A percentile compares a stretch with the other conserved stretches of the same genome.
Conservation (phyloP, 192 early-diverging fungal species). For the Backusella tarrabulga region DNA sequence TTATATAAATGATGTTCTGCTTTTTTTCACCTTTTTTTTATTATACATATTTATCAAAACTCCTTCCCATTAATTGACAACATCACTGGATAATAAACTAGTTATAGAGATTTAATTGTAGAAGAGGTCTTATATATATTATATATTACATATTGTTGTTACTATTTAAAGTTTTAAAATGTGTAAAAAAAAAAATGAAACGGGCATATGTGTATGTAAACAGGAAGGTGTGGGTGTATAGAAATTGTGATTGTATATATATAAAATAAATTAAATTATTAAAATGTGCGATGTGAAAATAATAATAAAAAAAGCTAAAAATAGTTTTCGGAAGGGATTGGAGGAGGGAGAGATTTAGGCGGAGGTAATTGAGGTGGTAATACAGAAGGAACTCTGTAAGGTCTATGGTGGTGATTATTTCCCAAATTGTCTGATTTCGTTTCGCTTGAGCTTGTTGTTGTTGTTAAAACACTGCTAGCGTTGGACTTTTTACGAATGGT, state of each 20-base stretch:
- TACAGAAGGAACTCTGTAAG: background rate
- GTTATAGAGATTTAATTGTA: no score
- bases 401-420: background rate
- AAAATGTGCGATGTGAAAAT: background rate
- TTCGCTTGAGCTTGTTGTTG: background rate
- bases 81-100: no score
- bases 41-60: no score
- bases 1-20: no score
- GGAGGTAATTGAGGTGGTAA: slow-evolving; percentile 5
- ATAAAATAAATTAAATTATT: background rate
- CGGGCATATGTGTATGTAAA: background rate
- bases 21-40: no score
- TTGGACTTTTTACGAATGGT: background rate
- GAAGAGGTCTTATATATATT: no score
- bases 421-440: background rate
- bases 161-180: background rate
- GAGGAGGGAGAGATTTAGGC: background rate
- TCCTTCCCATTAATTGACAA: no score
- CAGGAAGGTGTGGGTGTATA: background rate
- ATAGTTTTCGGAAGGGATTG: slow-evolving; percentile 7
- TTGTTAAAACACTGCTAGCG: background rate
- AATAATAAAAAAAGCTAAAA: background rate
- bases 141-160: no score
- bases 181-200: background rate
- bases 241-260: background rate